Conservation (phyloP, 2,329 filamentous ascomycete genomes). For the Verticillium nonalfalfae region DNA sequence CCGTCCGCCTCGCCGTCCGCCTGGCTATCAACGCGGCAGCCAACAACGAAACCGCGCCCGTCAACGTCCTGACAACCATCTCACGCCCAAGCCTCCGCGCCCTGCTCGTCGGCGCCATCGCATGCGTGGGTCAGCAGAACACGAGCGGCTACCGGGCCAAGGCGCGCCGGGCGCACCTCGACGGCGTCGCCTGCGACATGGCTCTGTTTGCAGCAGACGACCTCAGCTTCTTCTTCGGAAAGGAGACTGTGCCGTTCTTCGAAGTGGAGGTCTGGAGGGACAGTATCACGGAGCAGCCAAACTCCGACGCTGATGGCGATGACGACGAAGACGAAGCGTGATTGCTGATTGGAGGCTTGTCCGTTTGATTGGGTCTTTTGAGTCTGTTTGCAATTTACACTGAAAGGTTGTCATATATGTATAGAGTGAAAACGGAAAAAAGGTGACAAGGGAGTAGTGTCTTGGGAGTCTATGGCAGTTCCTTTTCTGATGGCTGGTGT, state of each 20-base stretch:
- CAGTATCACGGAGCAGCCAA: no score
- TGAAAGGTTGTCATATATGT: no score
- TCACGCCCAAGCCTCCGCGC: conserved; percentile 1
- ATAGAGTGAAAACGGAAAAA: no score
- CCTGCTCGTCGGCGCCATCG: conserved; percentile 9
- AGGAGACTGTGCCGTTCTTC: conserved; percentile 16
- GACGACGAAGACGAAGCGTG: background rate
- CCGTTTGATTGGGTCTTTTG: background rate
- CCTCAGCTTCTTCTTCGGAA: conserved; percentile 17
- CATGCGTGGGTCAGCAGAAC: background rate
- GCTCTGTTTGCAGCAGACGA: conserved; percentile 20
- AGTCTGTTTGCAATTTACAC: background rate
- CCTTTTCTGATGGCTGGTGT: no score
- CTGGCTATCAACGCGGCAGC: background rate
- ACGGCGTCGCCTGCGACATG: conserved; percentile 20
- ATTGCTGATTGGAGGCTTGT: background rate
- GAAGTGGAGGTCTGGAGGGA: conserved; percentile 17
- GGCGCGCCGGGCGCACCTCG: conserved; percentile 16
- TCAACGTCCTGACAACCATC: background rate
- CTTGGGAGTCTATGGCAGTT: no score
- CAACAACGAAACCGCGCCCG: background rate
- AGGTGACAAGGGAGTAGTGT: no score
- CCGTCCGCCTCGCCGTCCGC: background rate
- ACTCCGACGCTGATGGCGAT: background rate
- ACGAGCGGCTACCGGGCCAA: background rate